phyloP scores from a whole-genome alignment of 371 early-diverging fungal species.

The Neoconidiobolus thromboides region DNA sequence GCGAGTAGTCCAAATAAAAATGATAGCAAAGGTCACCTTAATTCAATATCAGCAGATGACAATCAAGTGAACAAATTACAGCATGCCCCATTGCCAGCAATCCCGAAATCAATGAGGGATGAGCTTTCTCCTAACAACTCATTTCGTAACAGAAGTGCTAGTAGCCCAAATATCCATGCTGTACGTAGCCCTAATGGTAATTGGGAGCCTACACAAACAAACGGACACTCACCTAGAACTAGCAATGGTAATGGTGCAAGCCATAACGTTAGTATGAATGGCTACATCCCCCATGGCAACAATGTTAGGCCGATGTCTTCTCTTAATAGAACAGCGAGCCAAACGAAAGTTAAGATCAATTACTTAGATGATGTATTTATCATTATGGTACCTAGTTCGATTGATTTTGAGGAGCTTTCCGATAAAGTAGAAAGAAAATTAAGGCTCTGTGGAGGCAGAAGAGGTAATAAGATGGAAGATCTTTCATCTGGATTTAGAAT shows the following conservation, averaged over 20 bases:
- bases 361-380: conserved; percentile 69
- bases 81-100: neutral
- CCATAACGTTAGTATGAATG: neutral
- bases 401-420: conserved; percentile 52
- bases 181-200: conserved; percentile 1
- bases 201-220: neutral
- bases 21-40: neutral
- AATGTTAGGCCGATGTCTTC: neutral
- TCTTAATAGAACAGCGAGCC: neutral
- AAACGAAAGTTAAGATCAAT: conserved; percentile 67
- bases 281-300: neutral
- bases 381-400: conserved; percentile 52
- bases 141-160: conserved; percentile 36
- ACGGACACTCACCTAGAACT: neutral
- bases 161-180: conserved; percentile 40
- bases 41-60: conserved; percentile 30
- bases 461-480: conserved; percentile 22
- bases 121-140: neutral
- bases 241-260: neutral
- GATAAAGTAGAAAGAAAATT: conserved; percentile 74
- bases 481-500: conserved; percentile 26
- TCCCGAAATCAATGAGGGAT: neutral
- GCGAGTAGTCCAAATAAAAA: neutral
- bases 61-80: conserved; percentile 12
- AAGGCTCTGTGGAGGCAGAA: conserved; percentile 46